Base-by-base conservation (phyloP, 192 early-diverging fungal species). In the Rhizophlyctis rosea region DNA sequence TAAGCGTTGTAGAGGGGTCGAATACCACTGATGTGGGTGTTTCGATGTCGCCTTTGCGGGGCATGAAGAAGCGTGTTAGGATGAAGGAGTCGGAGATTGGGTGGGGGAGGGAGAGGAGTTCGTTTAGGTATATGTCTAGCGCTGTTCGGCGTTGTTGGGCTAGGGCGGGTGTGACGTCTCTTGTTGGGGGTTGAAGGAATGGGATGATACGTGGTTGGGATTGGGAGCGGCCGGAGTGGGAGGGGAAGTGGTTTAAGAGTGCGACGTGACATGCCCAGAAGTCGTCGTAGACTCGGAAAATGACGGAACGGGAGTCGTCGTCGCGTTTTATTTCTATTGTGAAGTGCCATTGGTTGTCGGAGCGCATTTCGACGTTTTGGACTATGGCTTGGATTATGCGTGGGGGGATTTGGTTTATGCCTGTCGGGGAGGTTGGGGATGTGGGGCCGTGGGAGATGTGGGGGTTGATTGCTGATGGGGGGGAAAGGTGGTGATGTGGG, bases 191-290 rank as follows among this genome's bases (percentile, higher is more conserved):
- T 14, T 62, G 65, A 4, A 76, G 51, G 35, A 76, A 71, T 3
- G 74, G 74, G 25, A 76, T 67, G 0, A 48, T 21, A 5, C 74
- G 74, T 23, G 68, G 69, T 24, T 27, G 34, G 55, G 34, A 34
- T 33, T 14, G 50, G 3, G 14, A 7, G 14, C 74, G 68, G 33
- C 78, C 78, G 47, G 50, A 23, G 55, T 80, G 72, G 13, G 54
- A 53, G 9, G 70, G 65, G 62, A 72, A 80, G 35, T 67, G 65
- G 32, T 30, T 74, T 31, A 80, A 63, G 14, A 80, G 61, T n/a
- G 71, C 31, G 11, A 80, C 67, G 23, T 80, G 78, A 16, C 77
- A 62, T 2, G 61, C 36, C 64, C 56, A 72, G 59, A 80, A 69
- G 55, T 80, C 75, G 51, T 80, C 75, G 34, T 50, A 69, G 14